Evolutionary conservation across 768 basidiomycete species (phyloP), one percentile per base, ranked within the genome.

Genomic region (Russula griseocarnosa): DNA sequence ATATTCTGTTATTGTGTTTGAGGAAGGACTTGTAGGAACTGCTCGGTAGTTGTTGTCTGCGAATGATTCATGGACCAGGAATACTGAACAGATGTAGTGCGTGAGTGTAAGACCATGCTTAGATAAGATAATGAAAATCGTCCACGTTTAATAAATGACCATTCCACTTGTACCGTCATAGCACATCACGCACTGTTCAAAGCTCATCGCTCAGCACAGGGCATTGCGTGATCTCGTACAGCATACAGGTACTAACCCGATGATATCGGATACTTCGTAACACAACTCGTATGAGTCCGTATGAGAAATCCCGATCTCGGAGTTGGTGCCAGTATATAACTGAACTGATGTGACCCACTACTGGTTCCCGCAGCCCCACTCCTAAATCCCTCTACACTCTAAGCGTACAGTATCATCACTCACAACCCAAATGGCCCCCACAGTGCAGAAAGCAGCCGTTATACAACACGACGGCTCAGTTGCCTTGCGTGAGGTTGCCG

Each of bases 391-490:
- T 22, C 5, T 44, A 42, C 44, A 46, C n/a, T 22, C n/a, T n/a
- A 46, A n/a, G 20, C 42, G 18, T 44, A 20, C n/a, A n/a, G n/a
- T n/a, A n/a, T n/a, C n/a, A n/a, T 46, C 8, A 22, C 5, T 7
- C 11, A 38, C 38, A 13, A 34, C 0, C 30, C 34, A 40, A 22
- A 66, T 66, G 62, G 38, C 62, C 13, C 58, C 62, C 32, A 44
- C 47, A n/a, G n/a, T 16, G 30, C 62, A 60, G 47, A 56, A 22
- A 3, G 62, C 66, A 2, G n/a, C 32, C n/a, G 11, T 64, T 22
- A 22, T 63, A 16, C 47, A 56, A 3, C 46, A 24, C 30, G 62
- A 60, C n/a, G 62, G 66, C 9, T 54, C 57, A 36, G 52, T 55
- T 20, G 62, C 47, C 20, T 38, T 66, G n/a, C 42, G 40, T 18